These are phyloP conservation scores for Pistacia integerrima DNA, from an alignment of 345 rosid species.

Conservation along the genomic window DNA sequence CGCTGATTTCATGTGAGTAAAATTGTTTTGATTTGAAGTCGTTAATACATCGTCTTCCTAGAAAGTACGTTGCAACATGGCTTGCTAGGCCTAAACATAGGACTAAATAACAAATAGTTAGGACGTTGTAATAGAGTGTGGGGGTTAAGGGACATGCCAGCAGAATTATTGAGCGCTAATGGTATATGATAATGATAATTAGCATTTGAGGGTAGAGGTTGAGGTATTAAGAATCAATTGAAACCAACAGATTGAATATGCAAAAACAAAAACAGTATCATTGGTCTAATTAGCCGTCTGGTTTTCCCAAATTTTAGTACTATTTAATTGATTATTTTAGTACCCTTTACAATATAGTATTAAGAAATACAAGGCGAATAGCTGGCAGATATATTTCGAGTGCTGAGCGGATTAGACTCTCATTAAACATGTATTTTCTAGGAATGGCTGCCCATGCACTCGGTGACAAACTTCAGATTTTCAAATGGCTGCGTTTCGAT, in stretches of 20 bases:
- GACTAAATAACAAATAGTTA: not conserved
- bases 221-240: not conserved
- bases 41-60: too few relatives aligned
- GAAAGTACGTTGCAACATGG: too few relatives aligned
- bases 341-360: not conserved
- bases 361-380: not conserved
- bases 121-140: not conserved
- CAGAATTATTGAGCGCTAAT: not conserved
- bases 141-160: conserved; percentile 32
- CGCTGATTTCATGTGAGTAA: too few relatives aligned
- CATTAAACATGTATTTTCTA: not conserved
- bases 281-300: not conserved
- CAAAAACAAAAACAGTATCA: not conserved
- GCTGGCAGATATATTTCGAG: not conserved
- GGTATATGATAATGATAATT: too few relatives aligned
- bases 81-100: too few relatives aligned
- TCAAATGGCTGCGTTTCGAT: not conserved
- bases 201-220: not conserved
- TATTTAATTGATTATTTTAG: not conserved
- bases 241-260: not conserved
- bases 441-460: not conserved
- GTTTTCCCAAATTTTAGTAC: not conserved
- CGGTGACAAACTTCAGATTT: not conserved
- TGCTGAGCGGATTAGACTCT: not conserved
- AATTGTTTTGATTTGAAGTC: too few relatives aligned